Evolutionary conservation across 495 filamentous ascomycete genomes (phyloP).

Genomic region (Letharia columbiana): DNA sequence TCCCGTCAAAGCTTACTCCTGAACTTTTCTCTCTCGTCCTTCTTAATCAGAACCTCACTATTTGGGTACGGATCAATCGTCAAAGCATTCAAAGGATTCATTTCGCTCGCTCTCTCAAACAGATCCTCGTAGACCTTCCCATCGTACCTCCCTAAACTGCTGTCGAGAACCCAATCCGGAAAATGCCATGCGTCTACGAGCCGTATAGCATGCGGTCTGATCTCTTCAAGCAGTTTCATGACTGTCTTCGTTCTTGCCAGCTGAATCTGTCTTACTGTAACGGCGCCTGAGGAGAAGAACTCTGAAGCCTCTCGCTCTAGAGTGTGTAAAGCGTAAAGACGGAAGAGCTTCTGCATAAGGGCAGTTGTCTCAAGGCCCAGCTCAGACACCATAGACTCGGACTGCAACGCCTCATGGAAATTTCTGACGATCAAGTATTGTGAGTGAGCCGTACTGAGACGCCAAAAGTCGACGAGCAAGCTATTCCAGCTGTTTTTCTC

Average conservation of each 20-base stretch:
- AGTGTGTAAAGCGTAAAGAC: slow-evolving; percentile 55
- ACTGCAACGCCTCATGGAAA: slow-evolving; percentile 58
- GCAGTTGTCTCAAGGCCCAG: slow-evolving; percentile 44
- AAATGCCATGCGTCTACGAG: slow-evolving; percentile 62
- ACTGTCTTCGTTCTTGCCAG: slow-evolving; percentile 51
- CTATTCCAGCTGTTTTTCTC: slow-evolving; percentile 64
- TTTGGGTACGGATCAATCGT: slow-evolving; percentile 61
- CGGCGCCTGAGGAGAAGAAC: slow-evolving; percentile 56
- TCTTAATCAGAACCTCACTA: slow-evolving; percentile 51
- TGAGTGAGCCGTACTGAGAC: slow-evolving; percentile 57
- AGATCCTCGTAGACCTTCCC: slow-evolving; percentile 63
- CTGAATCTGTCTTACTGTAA: slow-evolving; percentile 56
- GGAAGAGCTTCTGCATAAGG: slow-evolving; percentile 55
- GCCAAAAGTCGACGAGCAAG: slow-evolving; percentile 65
- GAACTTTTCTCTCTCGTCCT: slow-evolving; percentile 33
- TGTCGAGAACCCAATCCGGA: slow-evolving; percentile 62
- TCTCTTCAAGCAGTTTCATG: slow-evolving; percentile 55
- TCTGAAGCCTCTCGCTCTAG: slow-evolving; percentile 57
- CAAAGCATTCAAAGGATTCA: slow-evolving; percentile 59
- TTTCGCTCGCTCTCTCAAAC: slow-evolving; percentile 54
- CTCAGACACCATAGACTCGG: slow-evolving; percentile 35
- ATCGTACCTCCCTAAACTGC: slow-evolving; percentile 53
- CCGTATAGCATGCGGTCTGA: slow-evolving; percentile 57
- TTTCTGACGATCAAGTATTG: slow-evolving; percentile 64
- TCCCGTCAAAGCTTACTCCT: slow-evolving; percentile 39